Base-by-base conservation (phyloP, 2,329 filamentous ascomycete species). In the Cylindrodendrum hubeiense region DNA sequence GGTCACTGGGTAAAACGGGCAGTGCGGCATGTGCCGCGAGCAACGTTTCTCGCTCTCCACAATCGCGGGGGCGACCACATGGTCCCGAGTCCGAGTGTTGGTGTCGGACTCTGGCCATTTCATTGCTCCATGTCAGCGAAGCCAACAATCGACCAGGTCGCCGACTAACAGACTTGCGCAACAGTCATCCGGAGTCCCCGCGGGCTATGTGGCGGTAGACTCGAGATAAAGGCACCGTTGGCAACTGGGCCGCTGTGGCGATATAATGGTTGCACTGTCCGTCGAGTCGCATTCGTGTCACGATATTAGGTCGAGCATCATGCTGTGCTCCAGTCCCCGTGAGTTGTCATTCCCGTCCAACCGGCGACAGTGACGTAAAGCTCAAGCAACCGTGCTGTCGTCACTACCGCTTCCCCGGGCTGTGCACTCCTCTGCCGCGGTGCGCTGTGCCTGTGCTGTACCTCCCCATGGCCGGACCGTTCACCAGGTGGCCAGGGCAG, bases 1-100 rank as follows among this genome's bases (percentile, higher is more conserved):
- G 28, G 26, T 28, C 21, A 39, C 47, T 46, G 39, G 24, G n/a
- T 28, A 24, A 47, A 33, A 21, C 21, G 34, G 55, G 55, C 55
- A 41, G 34, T 50, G 34, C 53, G 28, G 28, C 33, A 37, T 39
- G n/a, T 41, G 15, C 52, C 52, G 26, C 39, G 30, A 57, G 54
- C 43, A 33, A 9, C 47, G 47, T 33, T 19, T 50, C 47, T 21
- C 15, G 8, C 19, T 50, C 47, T 50, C 26, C 47, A 33, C 26
- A 34, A 39, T 49, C 54, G 44, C 30, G 44, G 43, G 54, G 41
- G 19, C 21, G 9, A n/a, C 7, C 30, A 12, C 26, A 50, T 50
- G 26, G 26, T 17, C 15, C n/a, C 24, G 49, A 39, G 49, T 30
- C 33, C 17, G 5, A 30, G 28, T 21, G 30, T 7, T 33, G 47